phyloP scores from a whole-genome alignment of 2,329 filamentous ascomycete species.

The Trichoderma sp. region DNA sequence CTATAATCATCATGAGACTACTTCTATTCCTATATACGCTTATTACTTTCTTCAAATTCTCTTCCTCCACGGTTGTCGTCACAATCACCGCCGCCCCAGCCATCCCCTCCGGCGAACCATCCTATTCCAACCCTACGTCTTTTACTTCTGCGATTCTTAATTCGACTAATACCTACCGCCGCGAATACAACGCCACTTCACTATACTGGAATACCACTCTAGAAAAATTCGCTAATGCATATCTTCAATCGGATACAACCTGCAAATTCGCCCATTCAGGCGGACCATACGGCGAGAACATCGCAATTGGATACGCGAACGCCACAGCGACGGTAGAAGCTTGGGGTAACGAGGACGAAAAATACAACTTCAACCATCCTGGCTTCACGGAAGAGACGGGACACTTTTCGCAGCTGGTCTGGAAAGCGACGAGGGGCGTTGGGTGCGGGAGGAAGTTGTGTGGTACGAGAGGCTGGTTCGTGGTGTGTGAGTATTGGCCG shows the following conservation, averaged over 20 bases:
- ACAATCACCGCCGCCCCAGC: constrained; percentile 38
- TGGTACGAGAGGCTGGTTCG: constrained; percentile 58
- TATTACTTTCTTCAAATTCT: neutral
- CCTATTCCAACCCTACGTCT: constrained; percentile 32
- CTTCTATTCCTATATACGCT: neutral
- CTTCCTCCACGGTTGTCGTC: constrained; percentile 19
- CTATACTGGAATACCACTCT: constrained; percentile 68
- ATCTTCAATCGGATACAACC: constrained; percentile 42
- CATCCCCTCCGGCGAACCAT: constrained; percentile 40
- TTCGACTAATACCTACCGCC: constrained; percentile 66
- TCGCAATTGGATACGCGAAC: constrained; percentile 67
- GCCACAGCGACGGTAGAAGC: constrained; percentile 60
- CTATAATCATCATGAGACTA: neutral
- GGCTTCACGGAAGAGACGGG: constrained; percentile 63
- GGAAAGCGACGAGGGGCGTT: constrained; percentile 62
- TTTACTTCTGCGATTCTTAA: constrained; percentile 61
- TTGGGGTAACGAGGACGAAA: constrained; percentile 58
- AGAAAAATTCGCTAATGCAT: constrained; percentile 54
- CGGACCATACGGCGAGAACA: constrained; percentile 72
- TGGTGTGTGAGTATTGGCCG: constrained; percentile 72
- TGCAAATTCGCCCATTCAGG: constrained; percentile 58
- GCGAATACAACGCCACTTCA: constrained; percentile 58
- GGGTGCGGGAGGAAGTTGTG: constrained; percentile 55
- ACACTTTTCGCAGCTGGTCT: constrained; percentile 74
- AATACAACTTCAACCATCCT: constrained; percentile 60